Evolutionary conservation across 2,329 filamentous ascomycete species (phyloP), one percentile per base, ranked within the genome.

Genomic region (Camptophora hylomeconis): DNA sequence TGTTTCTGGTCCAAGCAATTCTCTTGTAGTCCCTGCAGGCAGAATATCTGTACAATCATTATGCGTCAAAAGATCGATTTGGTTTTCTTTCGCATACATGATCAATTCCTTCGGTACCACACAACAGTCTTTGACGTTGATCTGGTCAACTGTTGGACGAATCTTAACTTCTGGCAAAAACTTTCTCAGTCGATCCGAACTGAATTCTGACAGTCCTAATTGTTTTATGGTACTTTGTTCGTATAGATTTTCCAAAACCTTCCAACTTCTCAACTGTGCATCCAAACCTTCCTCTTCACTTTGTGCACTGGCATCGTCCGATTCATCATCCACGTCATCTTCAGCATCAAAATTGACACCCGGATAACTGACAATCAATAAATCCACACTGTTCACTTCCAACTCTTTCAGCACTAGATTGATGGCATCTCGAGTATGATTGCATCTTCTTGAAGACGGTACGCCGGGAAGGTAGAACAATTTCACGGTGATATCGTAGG

Each of bases 401-500:
- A 98, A 61, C 54, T 92, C 82, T 50, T 77, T 79, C 40, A 78
- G 64, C 7, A 95, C 86, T 7, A 93, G 58, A 28, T 72, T 63
- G 41, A 98, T 65, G 1, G 89, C 87, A 48, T 92, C 80, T 31
- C 68, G 58, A 6, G 80, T 79, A 49, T 93, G 77, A 31, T 64
- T 61, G 41, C 69, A 70, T 35, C 87, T 72, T 40, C 73, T 59
- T 11, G 66, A 64, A 2, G 71, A 58, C 7, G 75, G 65, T 30
- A 81, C 70, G 11, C 69, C 71, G 3, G 83, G 79, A 16, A 95
- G 67, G 55, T 89, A 92, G 63, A 98, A 98, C 13, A 98, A 60
- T 58, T 98, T 98, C 37, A 89, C 77, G 1, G 87, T 94, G 47
- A 94, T 84, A 50, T 94, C 84, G 60, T 98, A 98, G 43, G 84